Conservation (phyloP, 768 basidiomycete genomes). For the Dentipellis sp. region DNA sequence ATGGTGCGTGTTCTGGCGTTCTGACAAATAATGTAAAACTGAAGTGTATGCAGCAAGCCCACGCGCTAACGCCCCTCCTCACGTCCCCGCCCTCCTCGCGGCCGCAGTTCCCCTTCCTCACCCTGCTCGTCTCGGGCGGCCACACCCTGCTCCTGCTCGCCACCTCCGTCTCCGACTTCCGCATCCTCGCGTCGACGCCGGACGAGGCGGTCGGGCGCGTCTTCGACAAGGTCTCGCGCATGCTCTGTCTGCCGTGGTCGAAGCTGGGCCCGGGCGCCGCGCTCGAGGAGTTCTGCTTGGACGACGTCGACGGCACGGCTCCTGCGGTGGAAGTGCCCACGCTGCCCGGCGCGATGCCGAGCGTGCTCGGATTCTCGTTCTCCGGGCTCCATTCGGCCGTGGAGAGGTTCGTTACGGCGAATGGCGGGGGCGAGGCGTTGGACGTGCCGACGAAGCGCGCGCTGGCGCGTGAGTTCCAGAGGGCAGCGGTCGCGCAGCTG, state of each 20-base stretch:
- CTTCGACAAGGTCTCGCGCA: slow-evolving; percentile 75
- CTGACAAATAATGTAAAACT: neutral
- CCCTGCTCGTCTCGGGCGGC: slow-evolving; percentile 86
- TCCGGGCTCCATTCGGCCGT: slow-evolving; percentile 66
- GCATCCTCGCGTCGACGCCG: slow-evolving; percentile 61
- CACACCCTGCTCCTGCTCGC: slow-evolving; percentile 86
- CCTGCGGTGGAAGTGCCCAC: slow-evolving; percentile 19
- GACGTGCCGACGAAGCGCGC: slow-evolving; percentile 31
- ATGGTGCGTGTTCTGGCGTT: slow-evolving; percentile 52
- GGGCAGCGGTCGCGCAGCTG: slow-evolving; percentile 60
- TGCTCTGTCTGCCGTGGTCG: slow-evolving; percentile 59
- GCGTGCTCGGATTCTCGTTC: slow-evolving; percentile 67
- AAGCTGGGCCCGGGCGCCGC: slow-evolving; percentile 68
- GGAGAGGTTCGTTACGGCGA: slow-evolving; percentile 42
- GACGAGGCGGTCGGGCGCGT: slow-evolving; percentile 74
- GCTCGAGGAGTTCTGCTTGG: slow-evolving; percentile 59
- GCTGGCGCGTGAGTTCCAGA: slow-evolving; percentile 67
- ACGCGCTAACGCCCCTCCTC: slow-evolving; percentile 36
- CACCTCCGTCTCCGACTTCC: slow-evolving; percentile 44
- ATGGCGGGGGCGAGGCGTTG: slow-evolving; percentile 30
- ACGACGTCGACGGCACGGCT: slow-evolving; percentile 13
- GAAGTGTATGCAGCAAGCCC: slow-evolving; percentile 64
- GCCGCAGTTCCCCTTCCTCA: slow-evolving; percentile 77
- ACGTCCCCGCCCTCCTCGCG: slow-evolving; percentile 19
- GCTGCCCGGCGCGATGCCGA: slow-evolving; percentile 37